These are phyloP conservation scores for Cardiospermum halicacabum DNA, from an alignment of 345 rosid genomes.

Conservation along the genomic window DNA sequence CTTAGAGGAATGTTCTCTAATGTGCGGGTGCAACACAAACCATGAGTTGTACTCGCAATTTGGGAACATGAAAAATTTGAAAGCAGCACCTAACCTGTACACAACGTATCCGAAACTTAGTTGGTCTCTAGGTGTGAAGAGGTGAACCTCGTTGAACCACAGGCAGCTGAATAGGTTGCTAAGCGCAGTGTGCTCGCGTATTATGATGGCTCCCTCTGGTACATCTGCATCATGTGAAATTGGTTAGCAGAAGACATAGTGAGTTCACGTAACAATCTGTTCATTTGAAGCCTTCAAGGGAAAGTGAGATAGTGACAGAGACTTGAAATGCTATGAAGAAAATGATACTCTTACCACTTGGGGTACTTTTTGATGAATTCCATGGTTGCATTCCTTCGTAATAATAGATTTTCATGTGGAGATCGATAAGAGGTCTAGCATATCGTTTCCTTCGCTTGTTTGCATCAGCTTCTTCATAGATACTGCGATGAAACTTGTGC, in stretches of 20 bases:
- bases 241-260: not conserved
- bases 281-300: not conserved
- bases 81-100: constrained; percentile 57
- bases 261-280: not conserved
- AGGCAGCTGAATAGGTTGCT: constrained; percentile 83
- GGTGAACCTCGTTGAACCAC: constrained; percentile 98
- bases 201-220: constrained; percentile 94
- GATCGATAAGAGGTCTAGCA: constrained; percentile 92
- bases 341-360: constrained; percentile 65
- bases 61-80: constrained; percentile 83
- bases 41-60: constrained; percentile 92
- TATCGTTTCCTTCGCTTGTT: constrained; percentile 90
- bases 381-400: constrained; percentile 91
- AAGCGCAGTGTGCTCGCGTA: constrained; percentile 77
- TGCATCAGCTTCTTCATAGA: constrained; percentile 97
- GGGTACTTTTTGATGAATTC: constrained; percentile 64
- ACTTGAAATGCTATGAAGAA: too few relatives aligned
- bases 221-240: constrained; percentile 62
- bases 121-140: constrained; percentile 97
- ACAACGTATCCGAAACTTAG: constrained; percentile 88
- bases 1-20: constrained; percentile 91
- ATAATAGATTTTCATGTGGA: constrained; percentile 90
- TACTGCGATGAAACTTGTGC: constrained; percentile 79
- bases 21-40: constrained; percentile 82
- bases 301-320: not conserved